Evolutionary conservation across 306 rosid genomes (phyloP), one percentile per base, ranked within the genome.

Genomic region (Castanopsis chinensis): DNA sequence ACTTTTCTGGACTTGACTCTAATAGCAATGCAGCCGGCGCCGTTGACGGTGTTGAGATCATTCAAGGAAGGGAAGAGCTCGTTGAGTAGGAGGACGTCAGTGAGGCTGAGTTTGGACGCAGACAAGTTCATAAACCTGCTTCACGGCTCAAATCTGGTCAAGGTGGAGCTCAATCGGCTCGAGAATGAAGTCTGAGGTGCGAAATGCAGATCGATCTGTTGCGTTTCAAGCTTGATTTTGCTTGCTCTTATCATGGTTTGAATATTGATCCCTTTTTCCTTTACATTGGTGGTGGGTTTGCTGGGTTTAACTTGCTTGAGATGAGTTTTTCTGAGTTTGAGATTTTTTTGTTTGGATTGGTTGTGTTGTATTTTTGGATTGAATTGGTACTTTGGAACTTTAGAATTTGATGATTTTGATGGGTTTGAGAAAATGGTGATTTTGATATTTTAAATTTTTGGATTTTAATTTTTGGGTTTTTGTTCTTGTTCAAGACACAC

Each of bases 131-230:
- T 95, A 59, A 95, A 93, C 85, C 77, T 95, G 64, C 63, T 95
- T 76, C 98, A 91, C 87, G 99, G 99, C 72, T 95, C 99, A 93
- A 96, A 95, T 95, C 99, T 98, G 90, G 99, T 95, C 75, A 95
- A 93, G 86, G 89, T 95, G 76, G 99, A 95, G 94, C 99, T 95
- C 76, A 95, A 91, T 91, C 92, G 99, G 73, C 93, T 93, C 30
- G 98, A 93, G 89, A 95, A 95, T 83, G 99, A 95, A 86, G 98
- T 95, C 76, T 88, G 94, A 95, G 99, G 99, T 95, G 83, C 55
- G 81, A 25, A 95, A 93, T 91, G 98, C 74, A 70, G 92, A 74
- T 93, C 93, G 98, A 95, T 93, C 98, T 82, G 83, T 37, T 74
- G 77, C 28, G 77, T 89, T 92, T 71, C 72, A 5, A 58, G 80